These are phyloP conservation scores for Echria macrotheca DNA, from an alignment of 495 filamentous ascomycete species.

Conservation along the genomic window DNA sequence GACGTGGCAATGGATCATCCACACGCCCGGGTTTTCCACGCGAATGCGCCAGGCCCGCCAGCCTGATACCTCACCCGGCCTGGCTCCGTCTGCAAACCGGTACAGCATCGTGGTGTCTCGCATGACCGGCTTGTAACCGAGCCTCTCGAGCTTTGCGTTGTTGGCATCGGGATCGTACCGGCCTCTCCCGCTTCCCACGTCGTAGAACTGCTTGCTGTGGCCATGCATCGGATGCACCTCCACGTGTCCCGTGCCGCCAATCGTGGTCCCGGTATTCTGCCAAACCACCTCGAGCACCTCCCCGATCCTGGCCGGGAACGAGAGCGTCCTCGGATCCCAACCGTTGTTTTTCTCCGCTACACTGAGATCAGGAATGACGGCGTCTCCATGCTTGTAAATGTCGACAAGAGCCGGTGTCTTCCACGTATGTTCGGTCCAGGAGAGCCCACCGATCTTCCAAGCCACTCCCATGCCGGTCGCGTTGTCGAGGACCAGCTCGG, in stretches of 20 bases:
- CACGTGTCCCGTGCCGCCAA: conserved; percentile 35
- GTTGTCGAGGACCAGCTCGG: conserved; percentile 25
- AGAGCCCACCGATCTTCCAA: conserved; percentile 26
- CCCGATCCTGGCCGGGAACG: conserved; percentile 50
- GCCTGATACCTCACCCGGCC: conserved; percentile 37
- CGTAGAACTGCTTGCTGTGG: conserved; percentile 55
- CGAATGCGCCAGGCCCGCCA: conserved; percentile 57
- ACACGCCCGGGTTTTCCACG: conserved; percentile 49
- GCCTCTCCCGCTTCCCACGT: conserved; percentile 54
- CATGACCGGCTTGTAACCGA: conserved; percentile 37
- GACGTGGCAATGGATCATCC: conserved; percentile 62
- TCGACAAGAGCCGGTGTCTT: conserved; percentile 49
- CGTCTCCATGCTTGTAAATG: conserved; percentile 45
- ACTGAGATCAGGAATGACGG: conserved; percentile 35
- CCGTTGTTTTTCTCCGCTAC: conserved; percentile 42
- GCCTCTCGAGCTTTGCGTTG: conserved; percentile 36
- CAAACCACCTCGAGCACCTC: conserved; percentile 60
- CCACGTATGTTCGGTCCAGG: conserved; percentile 43
- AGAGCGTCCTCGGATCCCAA: conserved; percentile 45
- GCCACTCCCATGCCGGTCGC: conserved; percentile 13
- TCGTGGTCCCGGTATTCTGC: conserved; percentile 43
- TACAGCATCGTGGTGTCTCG: conserved; percentile 55
- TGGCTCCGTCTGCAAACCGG: conserved; percentile 34
- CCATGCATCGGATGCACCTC: conserved; percentile 58
- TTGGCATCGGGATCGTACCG: conserved; percentile 49